Evolutionary conservation across 345 rosid species (phyloP).

Genomic region (Geranium rotundifolium): DNA sequence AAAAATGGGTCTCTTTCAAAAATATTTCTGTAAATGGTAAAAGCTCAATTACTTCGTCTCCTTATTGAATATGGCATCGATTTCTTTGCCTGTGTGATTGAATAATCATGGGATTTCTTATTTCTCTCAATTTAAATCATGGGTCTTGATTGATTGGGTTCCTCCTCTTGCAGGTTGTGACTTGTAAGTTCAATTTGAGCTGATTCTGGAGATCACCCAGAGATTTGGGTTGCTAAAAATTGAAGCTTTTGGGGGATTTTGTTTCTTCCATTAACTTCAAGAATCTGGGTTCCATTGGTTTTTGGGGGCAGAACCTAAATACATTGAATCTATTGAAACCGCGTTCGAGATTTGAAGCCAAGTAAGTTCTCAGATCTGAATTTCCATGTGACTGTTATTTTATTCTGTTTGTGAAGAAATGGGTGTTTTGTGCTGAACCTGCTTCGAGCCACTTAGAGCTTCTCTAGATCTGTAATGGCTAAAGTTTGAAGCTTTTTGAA

Average conservation of each 20-base stretch:
- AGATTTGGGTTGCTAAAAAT: slow-evolving; percentile 16
- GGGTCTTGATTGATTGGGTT: not conserved
- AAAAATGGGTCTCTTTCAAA: not conserved
- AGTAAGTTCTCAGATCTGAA: slow-evolving; percentile 70
- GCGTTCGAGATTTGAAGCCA: slow-evolving; percentile 25
- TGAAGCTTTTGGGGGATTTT: slow-evolving; percentile 11
- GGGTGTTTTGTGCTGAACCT: not conserved
- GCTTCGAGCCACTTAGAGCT: not conserved
- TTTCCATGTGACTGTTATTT: slow-evolving; percentile 2
- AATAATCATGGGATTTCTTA: not conserved
- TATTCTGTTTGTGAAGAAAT: not conserved
- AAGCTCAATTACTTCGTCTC: not conserved
- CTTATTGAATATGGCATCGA: not conserved
- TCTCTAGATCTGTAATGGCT: slow-evolving; percentile 26
- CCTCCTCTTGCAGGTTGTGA: not conserved
- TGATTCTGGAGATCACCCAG: not conserved
- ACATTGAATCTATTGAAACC: slow-evolving; percentile 17
- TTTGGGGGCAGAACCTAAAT: not conserved
- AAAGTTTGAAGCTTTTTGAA: slow-evolving; percentile 9
- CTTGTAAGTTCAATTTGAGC: not conserved
- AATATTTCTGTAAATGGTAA: not conserved
- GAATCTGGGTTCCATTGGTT: slow-evolving; percentile 25
- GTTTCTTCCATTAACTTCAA: slow-evolving; percentile 8
- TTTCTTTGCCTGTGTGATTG: too few species aligned
- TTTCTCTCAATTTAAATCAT: not conserved